Conservation (phyloP, 306 rosid species). For the Parietaria judaica region DNA sequence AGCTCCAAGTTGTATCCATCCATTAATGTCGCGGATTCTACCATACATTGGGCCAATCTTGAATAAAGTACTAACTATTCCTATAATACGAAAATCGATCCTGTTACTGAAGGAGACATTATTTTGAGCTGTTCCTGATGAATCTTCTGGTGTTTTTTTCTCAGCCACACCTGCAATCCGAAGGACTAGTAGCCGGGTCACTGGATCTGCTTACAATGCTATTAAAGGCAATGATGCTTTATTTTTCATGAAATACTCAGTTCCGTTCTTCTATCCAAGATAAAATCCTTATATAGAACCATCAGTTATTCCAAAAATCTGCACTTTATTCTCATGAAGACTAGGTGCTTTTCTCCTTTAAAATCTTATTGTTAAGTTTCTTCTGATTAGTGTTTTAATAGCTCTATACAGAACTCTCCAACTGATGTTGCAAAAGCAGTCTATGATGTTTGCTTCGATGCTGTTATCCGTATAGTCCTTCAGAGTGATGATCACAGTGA, state of each 20-base stretch:
- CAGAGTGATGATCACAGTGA: conserved; percentile 86
- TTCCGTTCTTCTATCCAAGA: no score
- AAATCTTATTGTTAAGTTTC: conserved; percentile 13
- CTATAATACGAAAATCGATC: conserved; percentile 6
- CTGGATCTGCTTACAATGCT: conserved; percentile 82
- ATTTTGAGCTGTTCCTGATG: conserved; percentile 24
- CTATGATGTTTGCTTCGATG: conserved; percentile 67
- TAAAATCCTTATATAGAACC: no score
- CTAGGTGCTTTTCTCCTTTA: conserved; percentile 7
- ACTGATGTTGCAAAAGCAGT: conserved; percentile 61
- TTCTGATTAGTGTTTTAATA: conserved; percentile 34
- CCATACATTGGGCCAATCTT: conserved; percentile 69
- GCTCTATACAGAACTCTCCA: conserved; percentile 71
- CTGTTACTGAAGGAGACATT: not conserved
- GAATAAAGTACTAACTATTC: conserved; percentile 41
- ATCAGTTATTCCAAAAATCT: no score
- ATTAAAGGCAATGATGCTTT: conserved; percentile 68
- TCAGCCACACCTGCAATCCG: conserved; percentile 83
- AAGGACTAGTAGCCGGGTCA: conserved; percentile 85
- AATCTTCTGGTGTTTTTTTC: conserved; percentile 20
- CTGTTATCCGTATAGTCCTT: conserved; percentile 53
- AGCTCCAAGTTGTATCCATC: conserved; percentile 73
- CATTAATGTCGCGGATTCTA: conserved; percentile 67
- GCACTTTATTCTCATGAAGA: not conserved
- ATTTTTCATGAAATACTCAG: not conserved